Evolutionary conservation across 257 asterid species (phyloP), one percentile per base, ranked within the genome.

Genomic region (Solanum infundibuliforme): DNA sequence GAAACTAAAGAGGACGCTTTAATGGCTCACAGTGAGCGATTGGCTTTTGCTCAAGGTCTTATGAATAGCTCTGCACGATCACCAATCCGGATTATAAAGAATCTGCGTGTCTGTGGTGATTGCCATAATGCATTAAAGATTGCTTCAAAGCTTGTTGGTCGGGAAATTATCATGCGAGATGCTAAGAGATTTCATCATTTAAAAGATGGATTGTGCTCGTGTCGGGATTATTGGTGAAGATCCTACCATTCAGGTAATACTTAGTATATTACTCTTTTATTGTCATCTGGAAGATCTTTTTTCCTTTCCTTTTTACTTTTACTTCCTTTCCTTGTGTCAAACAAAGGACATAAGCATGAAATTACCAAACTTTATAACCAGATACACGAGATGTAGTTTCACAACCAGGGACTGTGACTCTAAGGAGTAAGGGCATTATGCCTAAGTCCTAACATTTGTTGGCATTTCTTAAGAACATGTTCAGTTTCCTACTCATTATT

Each of bases 141-240:
- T 73, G 91, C 95, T 69, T 94, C 99, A 0, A 94, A 92, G 90
- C 90, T 96, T 52, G 98, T 94, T 85, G 99, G 99, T 48, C 90
- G 98, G 92, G 95, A 93, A 90, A 93, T 96, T 85, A 87, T 93
- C 72, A 94, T 94, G 74, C 90, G 98, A 34, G 96, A 95, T 91
- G 93, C 94, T 52, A 95, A 95, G 91, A 94, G 98, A 84, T 96
- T 94, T 90, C 99, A 96, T 85, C 98, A 95, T 92, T 95, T 95
- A 86, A 93, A 91, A 90, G 94, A 95, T 39, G 98, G 99, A 39
- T 76, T 90, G 13, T 96, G 99, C 91, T 90, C 95, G 85, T 96
- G 99, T 88, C 90, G 93, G 58, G 99, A 96, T 91, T 95, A 91
- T 91, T 95, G 98, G 99, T 96, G 93, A 95, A 87, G 60, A 35